A percentile compares a stretch with the other conserved stretches of the same genome.
Conservation (phyloP, 176 grass and related monocot species). For the Ampelocalamus luodianensis region DNA sequence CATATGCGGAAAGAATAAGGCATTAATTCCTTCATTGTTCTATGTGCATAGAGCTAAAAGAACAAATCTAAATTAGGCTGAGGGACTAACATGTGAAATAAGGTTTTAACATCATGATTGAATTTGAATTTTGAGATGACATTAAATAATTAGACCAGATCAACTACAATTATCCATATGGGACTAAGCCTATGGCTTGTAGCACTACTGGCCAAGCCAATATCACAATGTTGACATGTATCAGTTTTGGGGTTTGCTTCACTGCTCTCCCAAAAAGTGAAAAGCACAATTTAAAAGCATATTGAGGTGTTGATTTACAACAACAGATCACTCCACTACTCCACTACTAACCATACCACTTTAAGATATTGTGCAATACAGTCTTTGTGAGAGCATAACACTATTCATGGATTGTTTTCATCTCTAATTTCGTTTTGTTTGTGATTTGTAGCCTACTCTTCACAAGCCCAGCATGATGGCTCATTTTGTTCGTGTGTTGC, state of each 20-base stretch:
- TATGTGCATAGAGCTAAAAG: neutral
- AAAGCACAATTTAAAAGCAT: neutral
- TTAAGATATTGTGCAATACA: neutral
- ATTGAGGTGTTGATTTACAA: slow-evolving; percentile 17
- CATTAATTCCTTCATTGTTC: neutral
- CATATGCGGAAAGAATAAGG: neutral
- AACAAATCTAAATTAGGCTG: neutral
- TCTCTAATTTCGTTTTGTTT: slow-evolving; percentile 31
- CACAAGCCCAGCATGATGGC: slow-evolving; percentile 99
- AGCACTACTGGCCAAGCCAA: neutral
- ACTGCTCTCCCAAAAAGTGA: neutral
- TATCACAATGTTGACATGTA: slow-evolving; percentile 25
- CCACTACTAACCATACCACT: neutral
- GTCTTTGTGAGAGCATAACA: neutral
- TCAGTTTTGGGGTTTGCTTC: neutral
- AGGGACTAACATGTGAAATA: neutral
- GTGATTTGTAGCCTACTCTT: slow-evolving; percentile 75
- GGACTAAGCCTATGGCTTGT: slow-evolving; percentile 8
- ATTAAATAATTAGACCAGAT: too few relatives aligned
- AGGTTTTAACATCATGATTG: neutral
- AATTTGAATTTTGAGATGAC: neutral
- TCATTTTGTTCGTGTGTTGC: slow-evolving; percentile 86
- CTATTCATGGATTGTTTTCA: neutral
- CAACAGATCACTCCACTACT: neutral
- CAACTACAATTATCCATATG: too few relatives aligned